These are phyloP conservation scores for Babesia gibsoni DNA, from an alignment of 169 alveolate species.

Conservation along the genomic window DNA sequence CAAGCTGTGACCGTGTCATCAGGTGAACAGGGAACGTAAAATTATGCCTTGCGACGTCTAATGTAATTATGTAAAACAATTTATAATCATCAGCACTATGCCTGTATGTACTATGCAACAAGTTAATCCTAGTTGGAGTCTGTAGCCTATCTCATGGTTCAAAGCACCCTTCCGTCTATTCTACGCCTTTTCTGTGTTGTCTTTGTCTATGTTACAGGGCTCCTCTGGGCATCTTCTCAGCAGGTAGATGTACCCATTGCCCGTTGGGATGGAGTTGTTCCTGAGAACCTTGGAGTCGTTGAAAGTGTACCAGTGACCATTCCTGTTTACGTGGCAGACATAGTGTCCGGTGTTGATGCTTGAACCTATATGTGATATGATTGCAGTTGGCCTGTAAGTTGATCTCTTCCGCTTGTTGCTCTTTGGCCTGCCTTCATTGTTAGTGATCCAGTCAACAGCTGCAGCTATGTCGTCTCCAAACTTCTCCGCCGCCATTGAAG, in stretches of 20 bases:
- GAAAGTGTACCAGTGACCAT: slow-evolving; percentile 43
- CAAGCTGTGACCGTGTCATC: not conserved
- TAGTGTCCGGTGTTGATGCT: slow-evolving; percentile 81
- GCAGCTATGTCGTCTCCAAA: slow-evolving; percentile 31
- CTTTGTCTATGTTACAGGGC: no score
- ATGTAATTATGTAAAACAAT: not conserved
- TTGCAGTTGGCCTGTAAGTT: slow-evolving; percentile 69
- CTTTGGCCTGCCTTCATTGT: not conserved
- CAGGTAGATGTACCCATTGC: slow-evolving; percentile 44
- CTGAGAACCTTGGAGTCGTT: slow-evolving; percentile 49
- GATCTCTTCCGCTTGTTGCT: not conserved
- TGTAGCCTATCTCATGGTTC: no score
- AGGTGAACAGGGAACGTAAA: not conserved
- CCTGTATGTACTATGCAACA: not conserved
- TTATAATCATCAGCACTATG: not conserved
- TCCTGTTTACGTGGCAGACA: slow-evolving; percentile 70
- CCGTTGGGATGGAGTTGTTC: slow-evolving; percentile 9
- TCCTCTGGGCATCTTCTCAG: slow-evolving; percentile 1
- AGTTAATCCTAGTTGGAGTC: no score
- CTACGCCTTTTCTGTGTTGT: no score
- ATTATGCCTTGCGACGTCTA: not conserved
- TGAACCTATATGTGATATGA: slow-evolving; percentile 77
- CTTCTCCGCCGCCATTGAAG: slow-evolving; percentile 16
- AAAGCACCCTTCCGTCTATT: no score
- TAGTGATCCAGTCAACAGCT: slow-evolving; percentile 28